Base-by-base conservation (phyloP, 2,329 filamentous ascomycete genomes). In the Lecanoromycetidae sp. region DNA sequence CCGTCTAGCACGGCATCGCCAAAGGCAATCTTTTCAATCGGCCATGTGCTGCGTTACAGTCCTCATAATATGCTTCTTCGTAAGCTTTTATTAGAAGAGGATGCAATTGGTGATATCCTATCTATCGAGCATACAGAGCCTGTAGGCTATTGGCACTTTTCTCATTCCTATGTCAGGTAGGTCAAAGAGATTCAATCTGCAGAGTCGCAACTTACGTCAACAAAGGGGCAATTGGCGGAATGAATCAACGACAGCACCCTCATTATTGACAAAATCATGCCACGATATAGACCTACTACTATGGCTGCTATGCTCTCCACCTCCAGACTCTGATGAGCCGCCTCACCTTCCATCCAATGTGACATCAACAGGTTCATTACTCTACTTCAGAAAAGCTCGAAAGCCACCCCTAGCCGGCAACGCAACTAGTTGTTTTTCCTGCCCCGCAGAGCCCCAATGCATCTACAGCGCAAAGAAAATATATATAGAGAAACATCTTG, bases 71-170 rank as follows among this genome's bases (percentile, higher is more conserved):
- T 87, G 63, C 68, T 90, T 47, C 71, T 98, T 23, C 79, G 87
- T 41, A 80, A 82, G 59, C 68, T 96, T 13, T 71, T 96, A 4
- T 72, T 87, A 1, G 74, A 83, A 54, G 78, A 93, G 44, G 73
- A 74, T 10, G 76, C 80, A 10, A 82, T 98, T 58, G 91, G 91
- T 5, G 84, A 95, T 46, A 71, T 95, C 25, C 69, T 93, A 44
- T 90, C 84, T 32, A 73, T 94, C 32, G 84, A 93, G 53, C 91
- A 96, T 64, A 91, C 86, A 0, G 91, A 96, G 63, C 91, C 91
- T 0, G 82, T 98, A 0, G 91, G 91, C 1, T 94, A 84, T 80
- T 96, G 87, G 86, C 91, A 96, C 62, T 96, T 93, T 61, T 74
- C 83, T 0, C 88, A 94, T 62, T 87, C 81, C 34, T 94, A 90